A percentile compares a stretch with the other conserved stretches of the same genome.
These are phyloP conservation scores for Aspergillus avenaceus DNA, from an alignment of 495 filamentous ascomycete genomes.

Conservation along the genomic window DNA sequence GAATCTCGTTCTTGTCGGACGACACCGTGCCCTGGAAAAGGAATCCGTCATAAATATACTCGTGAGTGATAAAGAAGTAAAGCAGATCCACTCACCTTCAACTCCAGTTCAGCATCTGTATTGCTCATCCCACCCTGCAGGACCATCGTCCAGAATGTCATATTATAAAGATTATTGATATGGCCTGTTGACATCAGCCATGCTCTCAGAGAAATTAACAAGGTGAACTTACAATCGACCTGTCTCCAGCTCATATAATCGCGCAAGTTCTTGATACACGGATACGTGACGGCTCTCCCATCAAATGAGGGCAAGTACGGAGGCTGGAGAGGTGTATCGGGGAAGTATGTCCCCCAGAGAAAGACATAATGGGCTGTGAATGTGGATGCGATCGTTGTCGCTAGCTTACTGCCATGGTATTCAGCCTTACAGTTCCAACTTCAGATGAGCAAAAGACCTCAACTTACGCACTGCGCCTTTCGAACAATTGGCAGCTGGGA, in stretches of 20 bases:
- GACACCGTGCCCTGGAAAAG: conserved; percentile 66
- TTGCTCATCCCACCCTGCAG: conserved; percentile 68
- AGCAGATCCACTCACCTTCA: conserved; percentile 51
- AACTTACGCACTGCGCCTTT: conserved; percentile 73
- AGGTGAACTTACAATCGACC: conserved; percentile 73
- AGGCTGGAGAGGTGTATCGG: conserved; percentile 57
- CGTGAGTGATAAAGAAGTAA: background rate
- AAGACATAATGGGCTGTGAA: conserved; percentile 91
- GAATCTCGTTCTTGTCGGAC: conserved; percentile 90
- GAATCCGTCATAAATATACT: background rate
- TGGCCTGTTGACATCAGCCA: conserved; percentile 54
- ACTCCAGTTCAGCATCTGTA: conserved; percentile 71
- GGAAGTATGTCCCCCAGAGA: conserved; percentile 75
- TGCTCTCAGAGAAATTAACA: background rate
- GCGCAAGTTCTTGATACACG: conserved; percentile 67
- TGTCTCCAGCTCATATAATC: conserved; percentile 98
- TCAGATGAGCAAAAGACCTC: background rate
- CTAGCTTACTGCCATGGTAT: conserved; percentile 67
- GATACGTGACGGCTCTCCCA: conserved; percentile 85
- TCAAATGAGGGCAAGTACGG: conserved; percentile 82
- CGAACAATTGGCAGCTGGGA: conserved; percentile 74
- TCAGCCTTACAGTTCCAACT: background rate
- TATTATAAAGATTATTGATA: conserved; percentile 98
- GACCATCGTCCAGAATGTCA: conserved; percentile 89
- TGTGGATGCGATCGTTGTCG: conserved; percentile 83